Evolutionary conservation across 805 yeast species (phyloP).

Genomic region (Candida dajiaensis): DNA sequence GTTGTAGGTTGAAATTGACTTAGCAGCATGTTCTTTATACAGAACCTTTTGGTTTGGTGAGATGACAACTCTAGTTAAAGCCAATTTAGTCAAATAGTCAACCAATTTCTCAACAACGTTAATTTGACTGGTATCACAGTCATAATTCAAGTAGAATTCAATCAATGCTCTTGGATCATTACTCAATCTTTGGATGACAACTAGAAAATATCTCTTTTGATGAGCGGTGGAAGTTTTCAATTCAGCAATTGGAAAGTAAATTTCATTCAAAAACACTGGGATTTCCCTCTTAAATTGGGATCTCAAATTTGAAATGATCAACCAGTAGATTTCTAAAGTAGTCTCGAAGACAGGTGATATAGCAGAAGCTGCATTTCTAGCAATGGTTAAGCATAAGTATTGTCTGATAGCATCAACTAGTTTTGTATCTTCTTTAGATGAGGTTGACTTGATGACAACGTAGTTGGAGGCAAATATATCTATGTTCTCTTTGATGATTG

Average conservation of each 20-base stretch:
- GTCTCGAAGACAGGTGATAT: slow-evolving; percentile 89
- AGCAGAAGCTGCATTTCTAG: slow-evolving; percentile 90
- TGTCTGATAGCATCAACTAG: slow-evolving; percentile 79
- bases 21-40: slow-evolving; percentile 44
- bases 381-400: slow-evolving; percentile 72
- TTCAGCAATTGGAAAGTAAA: slow-evolving; percentile 90
- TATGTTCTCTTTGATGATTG: slow-evolving; percentile 78
- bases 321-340: slow-evolving; percentile 89
- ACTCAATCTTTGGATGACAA: slow-evolving; percentile 75
- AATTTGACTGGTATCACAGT: slow-evolving; percentile 77
- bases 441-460: slow-evolving; percentile 44
- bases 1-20: slow-evolving; percentile 69
- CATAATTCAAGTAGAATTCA: slow-evolving; percentile 91
- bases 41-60: slow-evolving; percentile 60
- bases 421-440: slow-evolving; percentile 49
- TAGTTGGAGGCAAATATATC: slow-evolving; percentile 65
- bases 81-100: slow-evolving; percentile 62
- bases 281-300: slow-evolving; percentile 87
- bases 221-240: slow-evolving; percentile 87
- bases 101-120: slow-evolving; percentile 81
- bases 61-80: slow-evolving; percentile 66
- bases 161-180: slow-evolving; percentile 86
- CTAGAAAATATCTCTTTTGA: slow-evolving; percentile 82
- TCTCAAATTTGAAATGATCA: slow-evolving; percentile 75
- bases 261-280: slow-evolving; percentile 88